Percentiles rank a stretch among this genome's conserved stretches.
Evolutionary conservation across 164 flowering plant species (phyloP).

Genomic region (Houttuynia cordata): DNA sequence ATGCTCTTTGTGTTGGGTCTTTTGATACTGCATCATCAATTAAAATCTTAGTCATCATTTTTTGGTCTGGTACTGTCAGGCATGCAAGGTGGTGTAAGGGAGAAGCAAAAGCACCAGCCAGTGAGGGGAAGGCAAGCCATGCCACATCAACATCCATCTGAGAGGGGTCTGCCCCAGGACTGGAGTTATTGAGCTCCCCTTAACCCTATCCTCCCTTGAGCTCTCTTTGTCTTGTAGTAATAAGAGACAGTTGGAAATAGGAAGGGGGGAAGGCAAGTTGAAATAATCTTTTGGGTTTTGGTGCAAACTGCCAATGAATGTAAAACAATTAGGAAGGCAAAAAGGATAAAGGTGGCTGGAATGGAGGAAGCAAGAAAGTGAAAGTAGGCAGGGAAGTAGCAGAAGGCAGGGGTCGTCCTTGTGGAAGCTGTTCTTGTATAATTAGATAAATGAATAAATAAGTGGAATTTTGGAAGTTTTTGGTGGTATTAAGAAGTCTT

Average conservation of each 20-base stretch:
- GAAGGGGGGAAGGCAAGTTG: not conserved
- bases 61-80: not conserved
- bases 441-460: too few relatives aligned
- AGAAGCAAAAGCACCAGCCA: not conserved
- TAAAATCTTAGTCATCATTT: not conserved
- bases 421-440: not conserved
- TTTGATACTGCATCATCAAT: not conserved
- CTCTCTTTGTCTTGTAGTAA: not conserved
- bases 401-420: not conserved
- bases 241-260: not conserved
- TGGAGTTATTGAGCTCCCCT: not conserved
- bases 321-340: not conserved
- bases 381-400: not conserved
- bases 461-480: not conserved
- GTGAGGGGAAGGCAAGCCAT: not conserved
- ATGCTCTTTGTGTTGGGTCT: not conserved
- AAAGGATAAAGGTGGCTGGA: not conserved
- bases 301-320: not conserved
- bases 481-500: not conserved
- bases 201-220: too few relatives aligned
- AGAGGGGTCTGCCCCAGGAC: not conserved
- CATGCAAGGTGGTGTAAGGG: not conserved
- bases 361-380: not conserved
- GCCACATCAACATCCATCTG: not conserved
- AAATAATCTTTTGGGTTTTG: not conserved